Conservation (phyloP, 202 grass and related monocot species). For the Eragrostis tef region DNA sequence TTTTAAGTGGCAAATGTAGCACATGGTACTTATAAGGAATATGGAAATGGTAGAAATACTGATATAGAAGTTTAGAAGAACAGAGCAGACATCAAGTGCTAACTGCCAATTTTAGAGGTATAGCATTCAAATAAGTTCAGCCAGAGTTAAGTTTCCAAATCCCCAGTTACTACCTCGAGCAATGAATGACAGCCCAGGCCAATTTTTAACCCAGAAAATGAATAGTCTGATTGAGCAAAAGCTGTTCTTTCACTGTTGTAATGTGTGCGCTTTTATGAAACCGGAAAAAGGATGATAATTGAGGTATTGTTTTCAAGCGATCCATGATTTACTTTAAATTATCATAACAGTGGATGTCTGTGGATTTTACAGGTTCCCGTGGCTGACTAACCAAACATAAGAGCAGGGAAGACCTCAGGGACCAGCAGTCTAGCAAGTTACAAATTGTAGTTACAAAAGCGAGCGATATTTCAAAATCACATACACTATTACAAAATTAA, state of each 20-base stretch:
- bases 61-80: conserved; percentile 1
- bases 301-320: background rate
- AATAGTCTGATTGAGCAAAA: background rate
- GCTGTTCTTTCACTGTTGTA: background rate
- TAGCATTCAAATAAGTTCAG: background rate
- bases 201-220: background rate
- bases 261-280: background rate
- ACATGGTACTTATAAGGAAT: background rate
- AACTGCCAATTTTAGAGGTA: background rate
- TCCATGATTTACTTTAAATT: background rate
- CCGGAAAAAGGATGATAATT: background rate
- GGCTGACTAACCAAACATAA: background rate
- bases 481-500: background rate
- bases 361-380: background rate
- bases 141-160: conserved; percentile 11
- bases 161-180: background rate
- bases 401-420: background rate
- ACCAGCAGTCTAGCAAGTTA: no score
- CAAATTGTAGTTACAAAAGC: no score
- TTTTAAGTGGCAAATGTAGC: conserved; percentile 16
- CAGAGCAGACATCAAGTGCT: background rate
- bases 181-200: background rate
- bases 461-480: background rate
- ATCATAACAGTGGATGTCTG: background rate
- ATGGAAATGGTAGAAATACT: background rate